phyloP scores from a whole-genome alignment of 768 basidiomycete species.

The Lactarius akahatsu region DNA sequence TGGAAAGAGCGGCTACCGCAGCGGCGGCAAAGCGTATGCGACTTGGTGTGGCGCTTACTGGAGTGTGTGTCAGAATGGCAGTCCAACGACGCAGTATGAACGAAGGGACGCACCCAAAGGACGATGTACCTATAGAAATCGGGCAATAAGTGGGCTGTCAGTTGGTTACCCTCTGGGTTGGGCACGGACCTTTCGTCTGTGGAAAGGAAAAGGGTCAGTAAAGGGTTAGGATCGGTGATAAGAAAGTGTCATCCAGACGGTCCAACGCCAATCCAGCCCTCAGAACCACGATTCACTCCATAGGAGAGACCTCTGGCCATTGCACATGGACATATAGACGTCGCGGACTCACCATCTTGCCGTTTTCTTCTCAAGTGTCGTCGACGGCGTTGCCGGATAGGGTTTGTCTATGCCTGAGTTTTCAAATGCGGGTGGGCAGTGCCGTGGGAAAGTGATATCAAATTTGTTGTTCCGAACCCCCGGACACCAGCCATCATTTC shows the following conservation, averaged over 20 bases:
- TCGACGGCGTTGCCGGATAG: conserved; percentile 29
- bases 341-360: conserved; percentile 47
- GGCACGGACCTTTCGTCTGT: conserved; percentile 76
- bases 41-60: conserved; percentile 97
- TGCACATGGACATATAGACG: conserved; percentile 26
- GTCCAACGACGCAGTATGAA: neutral
- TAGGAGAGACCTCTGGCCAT: conserved; percentile 9
- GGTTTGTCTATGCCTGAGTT: conserved; percentile 13
- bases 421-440: conserved; percentile 6
- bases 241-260: conserved; percentile 38
- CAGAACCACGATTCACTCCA: conserved; percentile 27
- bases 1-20: conserved; percentile 96
- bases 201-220: conserved; percentile 30
- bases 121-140: conserved; percentile 79
- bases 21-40: conserved; percentile 95
- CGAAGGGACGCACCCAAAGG: conserved; percentile 73
- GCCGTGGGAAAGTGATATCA: conserved; percentile 18
- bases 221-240: conserved; percentile 21
- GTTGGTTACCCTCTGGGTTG: conserved; percentile 7
- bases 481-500: neutral
- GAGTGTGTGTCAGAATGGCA: conserved; percentile 16
- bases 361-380: conserved; percentile 38
- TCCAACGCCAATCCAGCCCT: conserved; percentile 37
- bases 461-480: neutral
- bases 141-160: conserved; percentile 24